phyloP scores from a whole-genome alignment of 2,329 filamentous ascomycete genomes.

The Cordyceps farinosa region DNA sequence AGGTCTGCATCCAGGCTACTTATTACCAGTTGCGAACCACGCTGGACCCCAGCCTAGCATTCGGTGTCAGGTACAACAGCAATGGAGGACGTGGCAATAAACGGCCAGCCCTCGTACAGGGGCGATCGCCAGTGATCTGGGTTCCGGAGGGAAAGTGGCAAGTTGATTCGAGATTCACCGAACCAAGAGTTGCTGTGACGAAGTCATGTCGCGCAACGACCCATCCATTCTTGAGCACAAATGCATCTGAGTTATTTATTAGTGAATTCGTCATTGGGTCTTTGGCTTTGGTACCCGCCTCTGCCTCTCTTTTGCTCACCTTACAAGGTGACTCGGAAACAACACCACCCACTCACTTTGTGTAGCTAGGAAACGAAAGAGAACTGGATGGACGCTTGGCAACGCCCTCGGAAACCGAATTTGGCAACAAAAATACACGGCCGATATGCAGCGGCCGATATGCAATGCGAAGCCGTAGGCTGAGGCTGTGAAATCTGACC shows the following conservation, averaged over 20 bases:
- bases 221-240: too few species aligned
- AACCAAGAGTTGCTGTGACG: neutral
- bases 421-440: neutral
- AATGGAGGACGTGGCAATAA: neutral
- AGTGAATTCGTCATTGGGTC: too few species aligned
- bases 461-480: neutral
- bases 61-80: neutral
- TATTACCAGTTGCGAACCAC: neutral
- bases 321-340: neutral
- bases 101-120: neutral
- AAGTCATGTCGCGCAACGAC: too few species aligned
- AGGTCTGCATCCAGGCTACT: neutral
- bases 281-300: too few species aligned
- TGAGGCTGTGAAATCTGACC: neutral
- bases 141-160: neutral
- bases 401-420: neutral
- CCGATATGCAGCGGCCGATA: neutral
- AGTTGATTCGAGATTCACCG: neutral
- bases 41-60: neutral
- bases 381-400: too few species aligned
- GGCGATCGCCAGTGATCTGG: neutral
- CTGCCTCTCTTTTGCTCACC: too few species aligned
- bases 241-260: too few species aligned
- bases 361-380: too few species aligned
- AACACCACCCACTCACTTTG: neutral